phyloP scores from a whole-genome alignment of 768 basidiomycete species.

The Xanthoconium stramineum region DNA sequence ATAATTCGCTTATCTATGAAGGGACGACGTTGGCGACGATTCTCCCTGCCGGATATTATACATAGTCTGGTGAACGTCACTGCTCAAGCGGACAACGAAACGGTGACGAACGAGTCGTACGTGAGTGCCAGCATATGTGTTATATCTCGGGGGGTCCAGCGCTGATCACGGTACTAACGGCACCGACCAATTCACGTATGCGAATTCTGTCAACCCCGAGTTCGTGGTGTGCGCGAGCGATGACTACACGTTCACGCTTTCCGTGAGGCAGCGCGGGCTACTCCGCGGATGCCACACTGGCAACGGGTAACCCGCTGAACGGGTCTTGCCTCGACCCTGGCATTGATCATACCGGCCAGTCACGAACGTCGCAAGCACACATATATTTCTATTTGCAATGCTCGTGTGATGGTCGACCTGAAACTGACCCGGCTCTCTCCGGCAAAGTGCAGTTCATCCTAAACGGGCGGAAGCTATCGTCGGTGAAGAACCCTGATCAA shows the following conservation, averaged over 20 bases:
- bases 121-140: constrained; percentile 31
- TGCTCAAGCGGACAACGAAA: constrained; percentile 38
- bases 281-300: constrained; percentile 46
- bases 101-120: constrained; percentile 49
- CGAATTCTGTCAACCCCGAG: constrained; percentile 48
- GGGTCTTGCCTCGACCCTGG: constrained; percentile 57
- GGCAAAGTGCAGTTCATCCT: constrained; percentile 40
- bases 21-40: constrained; percentile 41
- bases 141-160: neutral
- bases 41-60: constrained; percentile 44
- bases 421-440: neutral
- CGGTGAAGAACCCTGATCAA: constrained; percentile 35
- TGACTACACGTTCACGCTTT: constrained; percentile 47
- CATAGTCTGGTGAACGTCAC: no score
- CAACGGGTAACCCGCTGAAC: constrained; percentile 42
- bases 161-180: neutral
- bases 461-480: constrained; percentile 40
- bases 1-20: constrained; percentile 45
- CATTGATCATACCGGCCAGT: constrained; percentile 48
- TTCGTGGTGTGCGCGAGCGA: constrained; percentile 34
- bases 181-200: constrained; percentile 43
- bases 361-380: neutral
- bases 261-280: constrained; percentile 51
- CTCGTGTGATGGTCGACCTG: neutral
- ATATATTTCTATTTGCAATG: no score